Evolutionary conservation across 2,329 filamentous ascomycete genomes (phyloP).

Genomic region (Ophiostoma fasciatum): DNA sequence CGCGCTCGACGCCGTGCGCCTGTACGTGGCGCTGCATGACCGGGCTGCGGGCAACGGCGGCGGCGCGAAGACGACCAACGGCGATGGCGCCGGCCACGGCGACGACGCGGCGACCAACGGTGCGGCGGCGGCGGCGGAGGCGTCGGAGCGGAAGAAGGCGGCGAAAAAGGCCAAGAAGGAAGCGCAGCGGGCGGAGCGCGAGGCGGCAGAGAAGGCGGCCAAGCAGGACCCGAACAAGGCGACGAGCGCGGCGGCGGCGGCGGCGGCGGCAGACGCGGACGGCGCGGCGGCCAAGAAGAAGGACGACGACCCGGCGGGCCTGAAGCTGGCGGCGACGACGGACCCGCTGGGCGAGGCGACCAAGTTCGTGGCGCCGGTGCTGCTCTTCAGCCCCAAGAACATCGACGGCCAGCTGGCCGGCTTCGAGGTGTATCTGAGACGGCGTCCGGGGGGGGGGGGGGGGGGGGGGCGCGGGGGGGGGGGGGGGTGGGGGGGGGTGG

Average conservation of each 20-base stretch:
- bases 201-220: slow-evolving; percentile 62
- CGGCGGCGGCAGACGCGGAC: slow-evolving; percentile 37
- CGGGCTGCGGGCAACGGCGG: slow-evolving; percentile 35
- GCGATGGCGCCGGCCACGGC: slow-evolving; percentile 29
- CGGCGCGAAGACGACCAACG: slow-evolving; percentile 42
- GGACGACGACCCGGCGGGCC: slow-evolving; percentile 75
- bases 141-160: slow-evolving; percentile 68
- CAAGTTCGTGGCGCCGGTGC: slow-evolving; percentile 68
- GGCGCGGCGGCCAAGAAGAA: slow-evolving; percentile 62
- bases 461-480: no score
- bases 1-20: slow-evolving; percentile 63
- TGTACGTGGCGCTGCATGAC: slow-evolving; percentile 70
- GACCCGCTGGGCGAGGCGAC: slow-evolving; percentile 75
- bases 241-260: slow-evolving; percentile 34
- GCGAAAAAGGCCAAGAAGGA: slow-evolving; percentile 70
- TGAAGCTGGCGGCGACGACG: slow-evolving; percentile 63
- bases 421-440: slow-evolving; percentile 80
- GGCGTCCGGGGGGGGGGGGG: no score
- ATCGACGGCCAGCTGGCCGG: slow-evolving; percentile 71
- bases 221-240: slow-evolving; percentile 76
- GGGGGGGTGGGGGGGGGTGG: no score
- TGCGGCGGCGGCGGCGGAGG: slow-evolving; percentile 44
- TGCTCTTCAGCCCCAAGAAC: slow-evolving; percentile 69
- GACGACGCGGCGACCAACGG: slow-evolving; percentile 62
- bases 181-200: slow-evolving; percentile 55